A percentile compares a stretch with the other conserved stretches of the same genome.
Conservation (phyloP, 257 asterid species). For the Paraleonurus japonicus region DNA sequence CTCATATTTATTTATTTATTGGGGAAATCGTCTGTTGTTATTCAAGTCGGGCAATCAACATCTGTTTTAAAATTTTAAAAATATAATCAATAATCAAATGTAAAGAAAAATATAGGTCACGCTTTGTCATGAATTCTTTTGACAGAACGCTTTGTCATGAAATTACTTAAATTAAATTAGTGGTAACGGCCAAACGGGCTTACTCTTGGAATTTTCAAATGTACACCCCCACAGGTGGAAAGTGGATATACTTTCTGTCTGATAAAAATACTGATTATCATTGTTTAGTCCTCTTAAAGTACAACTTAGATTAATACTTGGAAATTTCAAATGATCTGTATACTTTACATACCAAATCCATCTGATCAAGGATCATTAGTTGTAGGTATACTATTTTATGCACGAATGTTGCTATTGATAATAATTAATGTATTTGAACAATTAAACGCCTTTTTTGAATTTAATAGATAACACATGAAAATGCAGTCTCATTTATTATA, state of each 20-base stretch:
- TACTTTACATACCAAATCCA: slow-evolving; percentile 11
- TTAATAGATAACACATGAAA: too few relatives aligned
- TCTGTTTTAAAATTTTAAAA: too few relatives aligned
- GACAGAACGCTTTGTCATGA: too few relatives aligned
- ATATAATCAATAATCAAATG: too few relatives aligned
- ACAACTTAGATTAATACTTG: background rate
- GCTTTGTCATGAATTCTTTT: too few relatives aligned
- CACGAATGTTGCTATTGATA: background rate
- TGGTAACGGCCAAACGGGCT: background rate
- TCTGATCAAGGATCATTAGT: background rate
- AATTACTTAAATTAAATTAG: too few relatives aligned
- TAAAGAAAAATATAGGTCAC: too few relatives aligned
- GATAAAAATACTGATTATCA: slow-evolving; percentile 1
- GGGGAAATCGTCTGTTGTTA: background rate
- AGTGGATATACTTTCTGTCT: background rate
- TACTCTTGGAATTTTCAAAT: background rate
- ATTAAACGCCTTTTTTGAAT: background rate
- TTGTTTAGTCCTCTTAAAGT: slow-evolving; percentile 10
- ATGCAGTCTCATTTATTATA: too few relatives aligned
- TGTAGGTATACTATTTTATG: background rate
- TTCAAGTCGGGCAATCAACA: background rate
- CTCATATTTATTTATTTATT: too few relatives aligned
- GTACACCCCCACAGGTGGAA: background rate
- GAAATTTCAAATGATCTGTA: background rate
- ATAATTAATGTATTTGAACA: background rate